Percentiles rank a stretch among this genome's conserved stretches.
phyloP scores from a whole-genome alignment of 345 rosid species.

The Eucalyptus tenuipes region DNA sequence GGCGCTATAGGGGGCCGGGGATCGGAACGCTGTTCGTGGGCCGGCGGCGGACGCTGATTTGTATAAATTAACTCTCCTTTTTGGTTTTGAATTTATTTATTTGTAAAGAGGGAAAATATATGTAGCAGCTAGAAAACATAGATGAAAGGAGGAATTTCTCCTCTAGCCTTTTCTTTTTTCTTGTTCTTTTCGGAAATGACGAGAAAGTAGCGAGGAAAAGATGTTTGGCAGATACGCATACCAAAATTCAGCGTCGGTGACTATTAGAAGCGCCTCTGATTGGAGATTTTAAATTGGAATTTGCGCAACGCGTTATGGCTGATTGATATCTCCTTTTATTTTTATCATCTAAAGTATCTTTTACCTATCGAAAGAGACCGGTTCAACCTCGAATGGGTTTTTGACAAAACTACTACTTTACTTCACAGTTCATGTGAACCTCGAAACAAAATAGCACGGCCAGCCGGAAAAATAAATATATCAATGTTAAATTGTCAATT shows the following conservation, averaged over 20 bases:
- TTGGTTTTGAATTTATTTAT: neutral
- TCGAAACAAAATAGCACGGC: neutral
- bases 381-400: neutral
- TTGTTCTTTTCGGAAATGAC: neutral
- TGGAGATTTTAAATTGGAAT: neutral
- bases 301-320: neutral
- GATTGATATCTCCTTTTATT: rapidly evolving
- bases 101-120: neutral
- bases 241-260: neutral
- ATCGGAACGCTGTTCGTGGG: neutral
- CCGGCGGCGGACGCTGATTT: neutral
- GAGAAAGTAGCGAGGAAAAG: neutral
- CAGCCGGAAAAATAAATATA: neutral
- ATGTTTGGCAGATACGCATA: neutral
- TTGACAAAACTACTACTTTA: neutral
- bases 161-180: neutral
- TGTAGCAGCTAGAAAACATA: neutral
- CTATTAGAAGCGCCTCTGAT: neutral
- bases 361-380: neutral
- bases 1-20: neutral
- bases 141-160: neutral
- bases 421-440: neutral
- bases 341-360: neutral
- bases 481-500: too few relatives aligned
- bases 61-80: neutral